Conservation (phyloP, 1,284 basidiomycete species). For the Bondarzewia mesenterica region DNA sequence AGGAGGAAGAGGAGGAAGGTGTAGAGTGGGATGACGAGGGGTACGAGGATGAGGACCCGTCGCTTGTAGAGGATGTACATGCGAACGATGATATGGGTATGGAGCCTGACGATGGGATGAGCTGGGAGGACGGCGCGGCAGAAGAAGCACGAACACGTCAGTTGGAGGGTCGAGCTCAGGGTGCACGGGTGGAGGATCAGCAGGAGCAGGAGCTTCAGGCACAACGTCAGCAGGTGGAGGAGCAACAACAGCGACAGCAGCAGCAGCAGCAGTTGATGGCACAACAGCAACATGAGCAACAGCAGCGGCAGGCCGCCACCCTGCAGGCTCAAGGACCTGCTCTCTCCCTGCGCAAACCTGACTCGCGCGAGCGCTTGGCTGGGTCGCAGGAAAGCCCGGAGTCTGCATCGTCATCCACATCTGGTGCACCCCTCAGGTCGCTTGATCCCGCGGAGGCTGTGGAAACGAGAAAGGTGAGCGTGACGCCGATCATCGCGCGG, state of each 20-base stretch:
- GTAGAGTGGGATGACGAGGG: constrained; percentile 69
- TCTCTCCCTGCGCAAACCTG: constrained; percentile 3
- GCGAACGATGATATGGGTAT: constrained; percentile 21
- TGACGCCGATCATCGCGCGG: constrained; percentile 12
- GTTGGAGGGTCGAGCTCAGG: constrained; percentile 8
- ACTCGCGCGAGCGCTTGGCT: constrained; percentile 9
- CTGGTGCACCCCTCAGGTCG: constrained; percentile 5
- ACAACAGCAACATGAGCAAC: constrained; percentile 17
- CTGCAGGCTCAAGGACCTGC: constrained; percentile 6
- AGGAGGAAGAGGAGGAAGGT: constrained; percentile 71
- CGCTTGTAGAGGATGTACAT: constrained; percentile 43
- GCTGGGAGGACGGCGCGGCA: constrained; percentile 62
- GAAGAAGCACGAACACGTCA: constrained; percentile 36
- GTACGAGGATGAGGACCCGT: constrained; percentile 61
- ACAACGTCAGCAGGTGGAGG: constrained; percentile 17
- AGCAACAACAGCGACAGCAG: constrained; percentile 13
- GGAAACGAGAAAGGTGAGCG: constrained; percentile 13
- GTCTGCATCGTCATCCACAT: constrained; percentile 9
- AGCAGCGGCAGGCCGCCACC: neutral
- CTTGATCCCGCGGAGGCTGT: constrained; percentile 12
- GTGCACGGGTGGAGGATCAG: constrained; percentile 14
- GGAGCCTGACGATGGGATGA: constrained; percentile 69
- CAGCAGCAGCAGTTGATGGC: constrained; percentile 14
- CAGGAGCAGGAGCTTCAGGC: constrained; percentile 22
- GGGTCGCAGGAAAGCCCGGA: constrained; percentile 3